A percentile compares a stretch with the other conserved stretches of the same genome.
phyloP scores from a whole-genome alignment of 176 grass and related monocot genomes.

The Oryza brachyantha region DNA sequence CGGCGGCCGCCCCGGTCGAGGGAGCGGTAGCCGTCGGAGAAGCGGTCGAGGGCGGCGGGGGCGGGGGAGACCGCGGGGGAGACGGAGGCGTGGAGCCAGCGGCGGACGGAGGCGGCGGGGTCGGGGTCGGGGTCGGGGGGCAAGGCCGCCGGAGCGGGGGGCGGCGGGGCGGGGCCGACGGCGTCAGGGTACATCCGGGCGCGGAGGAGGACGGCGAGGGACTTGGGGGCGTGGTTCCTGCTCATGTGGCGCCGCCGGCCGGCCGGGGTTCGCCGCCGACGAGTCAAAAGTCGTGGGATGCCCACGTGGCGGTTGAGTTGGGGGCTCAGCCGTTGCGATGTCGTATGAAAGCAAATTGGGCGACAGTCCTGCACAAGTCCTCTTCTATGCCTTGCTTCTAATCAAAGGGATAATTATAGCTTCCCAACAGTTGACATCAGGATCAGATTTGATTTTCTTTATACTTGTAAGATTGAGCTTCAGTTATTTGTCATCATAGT shows the following conservation, averaged over 20 bases:
- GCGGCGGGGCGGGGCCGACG: conserved; percentile 13
- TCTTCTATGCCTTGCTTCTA: too few species aligned
- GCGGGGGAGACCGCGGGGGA: conserved; percentile 23
- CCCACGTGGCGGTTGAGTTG: conserved; percentile 4
- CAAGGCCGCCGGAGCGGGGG: not conserved
- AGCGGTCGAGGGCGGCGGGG: conserved; percentile 50
- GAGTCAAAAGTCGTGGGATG: too few species aligned
- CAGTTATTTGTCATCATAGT: too few species aligned
- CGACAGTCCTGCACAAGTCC: not conserved
- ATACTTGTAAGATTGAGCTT: too few species aligned
- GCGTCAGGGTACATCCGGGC: conserved; percentile 54
- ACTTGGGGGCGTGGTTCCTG: conserved; percentile 44
- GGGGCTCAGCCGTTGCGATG: not conserved
- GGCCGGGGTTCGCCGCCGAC: not conserved
- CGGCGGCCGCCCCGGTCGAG: conserved; percentile 52
- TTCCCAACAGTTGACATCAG: too few species aligned
- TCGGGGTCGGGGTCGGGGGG: not conserved
- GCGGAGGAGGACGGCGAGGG: conserved; percentile 78
- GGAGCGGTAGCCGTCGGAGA: conserved; percentile 67
- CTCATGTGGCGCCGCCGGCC: conserved; percentile 45
- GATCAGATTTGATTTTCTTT: too few species aligned
- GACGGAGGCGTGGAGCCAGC: conserved; percentile 65
- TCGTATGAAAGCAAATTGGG: not conserved
- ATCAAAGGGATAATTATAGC: too few species aligned
- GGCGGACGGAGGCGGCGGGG: conserved; percentile 21